Percentiles rank a stretch among this genome's conserved stretches.
Conservation (phyloP, 495 filamentous ascomycete species). For the Antarctomyces pellizariae region DNA sequence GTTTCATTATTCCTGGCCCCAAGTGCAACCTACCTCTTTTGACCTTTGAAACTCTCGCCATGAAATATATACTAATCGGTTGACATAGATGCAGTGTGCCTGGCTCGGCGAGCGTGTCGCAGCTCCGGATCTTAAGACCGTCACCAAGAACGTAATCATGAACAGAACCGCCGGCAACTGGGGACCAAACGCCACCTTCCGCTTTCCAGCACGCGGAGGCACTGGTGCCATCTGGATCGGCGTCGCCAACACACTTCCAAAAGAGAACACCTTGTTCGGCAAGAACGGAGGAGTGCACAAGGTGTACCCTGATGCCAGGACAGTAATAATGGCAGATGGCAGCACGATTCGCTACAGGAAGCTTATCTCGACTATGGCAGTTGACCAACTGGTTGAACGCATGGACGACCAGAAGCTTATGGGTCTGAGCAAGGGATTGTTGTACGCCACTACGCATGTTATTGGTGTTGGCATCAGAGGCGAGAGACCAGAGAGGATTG, state of each 20-base stretch:
- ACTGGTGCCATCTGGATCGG: constrained; percentile 99
- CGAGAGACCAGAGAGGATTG: constrained; percentile 79
- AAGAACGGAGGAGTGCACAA: constrained; percentile 62
- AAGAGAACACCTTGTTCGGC: constrained; percentile 78
- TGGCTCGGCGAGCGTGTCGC: constrained; percentile 99
- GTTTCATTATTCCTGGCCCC: constrained; percentile 4
- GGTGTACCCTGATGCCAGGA: constrained; percentile 65
- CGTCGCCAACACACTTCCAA: constrained; percentile 79
- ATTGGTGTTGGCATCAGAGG: constrained; percentile 91
- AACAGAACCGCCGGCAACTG: constrained; percentile 93
- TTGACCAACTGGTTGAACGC: constrained; percentile 67
- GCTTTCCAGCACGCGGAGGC: constrained; percentile 85
- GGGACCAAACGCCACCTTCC: constrained; percentile 96
- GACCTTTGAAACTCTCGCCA: constrained; percentile 1
- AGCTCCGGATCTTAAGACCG: constrained; percentile 85
- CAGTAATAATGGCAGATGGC: constrained; percentile 61
- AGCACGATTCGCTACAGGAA: constrained; percentile 81
- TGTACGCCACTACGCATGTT: constrained; percentile 93
- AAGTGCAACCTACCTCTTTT: background rate
- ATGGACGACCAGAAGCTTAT: constrained; percentile 74
- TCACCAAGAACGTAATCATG: constrained; percentile 85
- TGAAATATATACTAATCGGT: too few species aligned
- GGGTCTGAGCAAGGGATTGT: constrained; percentile 70
- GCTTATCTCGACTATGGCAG: constrained; percentile 88
- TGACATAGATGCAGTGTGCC: constrained; percentile 82